Evolutionary conservation across 2,329 filamentous ascomycete species (phyloP), one percentile per base, ranked within the genome.

Genomic region (Fusarium marasasianum): DNA sequence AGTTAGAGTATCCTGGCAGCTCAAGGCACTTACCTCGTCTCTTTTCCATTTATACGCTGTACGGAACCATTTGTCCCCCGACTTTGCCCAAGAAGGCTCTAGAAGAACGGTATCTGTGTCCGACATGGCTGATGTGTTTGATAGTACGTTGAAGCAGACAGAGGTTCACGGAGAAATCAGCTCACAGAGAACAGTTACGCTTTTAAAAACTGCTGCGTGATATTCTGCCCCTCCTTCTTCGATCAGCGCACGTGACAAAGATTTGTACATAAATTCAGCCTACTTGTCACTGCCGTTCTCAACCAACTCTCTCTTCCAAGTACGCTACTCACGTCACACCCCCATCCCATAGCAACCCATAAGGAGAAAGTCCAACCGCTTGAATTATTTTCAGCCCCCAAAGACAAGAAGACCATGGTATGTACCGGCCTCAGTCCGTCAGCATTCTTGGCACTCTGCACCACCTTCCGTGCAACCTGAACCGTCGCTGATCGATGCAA

Each of bases 1-100:
- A 5, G 10, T 8, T 13, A 6, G 5, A 24, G 13, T 24, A 24
- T 18, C 2, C 4, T 8, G 43, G 0, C 13, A 18, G 7, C 17
- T 4, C n/a, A 44, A 11, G 17, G 7, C 13, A 24, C 43, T 13
- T 20, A 45, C 43, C 43, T 45, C 0, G 8, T 20, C 12, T 20
- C 43, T 45, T 0, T 26, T 45, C 43, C 43, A 45, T 26, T 4
- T 13, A 45, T 26, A 45, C 5, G 43, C 43, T 6, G 17, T 14
- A 3, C 43, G 43, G 17, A 45, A 26, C 43, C 43, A 45, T 6
- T 20, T 26, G 5, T 13, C 12, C 1, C 43, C 43, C 1, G 5
- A 9, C 7, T 20, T 14, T 9, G 43, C 43, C 43, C 43, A 20
- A 9, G 8, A 26, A 6, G 43, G 43, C 12, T 45, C 24, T 4